Conservation (phyloP, 805 yeast species). For the Nematodospora valgi region DNA sequence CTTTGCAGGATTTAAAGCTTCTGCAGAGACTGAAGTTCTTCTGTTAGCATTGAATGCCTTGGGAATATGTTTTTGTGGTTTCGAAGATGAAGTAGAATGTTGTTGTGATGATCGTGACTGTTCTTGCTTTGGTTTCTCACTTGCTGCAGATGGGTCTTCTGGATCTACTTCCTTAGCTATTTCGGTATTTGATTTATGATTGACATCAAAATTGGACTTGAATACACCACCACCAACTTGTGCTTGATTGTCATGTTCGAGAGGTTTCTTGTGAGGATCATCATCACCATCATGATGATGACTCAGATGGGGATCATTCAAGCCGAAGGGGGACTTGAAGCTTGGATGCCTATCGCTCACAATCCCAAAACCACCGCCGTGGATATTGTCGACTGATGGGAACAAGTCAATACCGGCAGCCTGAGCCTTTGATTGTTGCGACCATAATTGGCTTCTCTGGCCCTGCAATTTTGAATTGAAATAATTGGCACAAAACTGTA, state of each 20-base stretch:
- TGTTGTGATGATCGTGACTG: background rate
- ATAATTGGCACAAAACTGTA: conserved; percentile 75
- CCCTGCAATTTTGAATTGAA: conserved; percentile 60
- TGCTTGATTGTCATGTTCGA: conserved; percentile 4
- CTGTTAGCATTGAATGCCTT: conserved; percentile 70
- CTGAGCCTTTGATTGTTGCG: conserved; percentile 45
- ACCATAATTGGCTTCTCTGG: conserved; percentile 53
- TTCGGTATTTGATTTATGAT: conserved; percentile 8
- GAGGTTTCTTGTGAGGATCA: conserved; percentile 10
- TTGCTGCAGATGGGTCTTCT: conserved; percentile 18
- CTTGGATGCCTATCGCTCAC: conserved; percentile 38
- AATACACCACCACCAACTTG: conserved; percentile 17
- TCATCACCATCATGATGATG: conserved; percentile 20
- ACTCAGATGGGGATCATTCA: conserved; percentile 60
- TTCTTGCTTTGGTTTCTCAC: background rate
- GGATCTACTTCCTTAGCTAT: conserved; percentile 24
- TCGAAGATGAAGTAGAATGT: background rate
- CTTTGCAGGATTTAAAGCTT: conserved; percentile 73
- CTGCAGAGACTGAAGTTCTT: conserved; percentile 89
- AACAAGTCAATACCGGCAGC: conserved; percentile 50
- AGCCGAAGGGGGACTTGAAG: conserved; percentile 61
- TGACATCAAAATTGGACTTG: conserved; percentile 23
- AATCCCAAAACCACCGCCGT: conserved; percentile 15
- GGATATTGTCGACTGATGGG: conserved; percentile 34
- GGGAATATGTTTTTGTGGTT: conserved; percentile 40